These are phyloP conservation scores for Scedosporium dehoogii DNA, from an alignment of 2,329 filamentous ascomycete genomes.

Conservation along the genomic window DNA sequence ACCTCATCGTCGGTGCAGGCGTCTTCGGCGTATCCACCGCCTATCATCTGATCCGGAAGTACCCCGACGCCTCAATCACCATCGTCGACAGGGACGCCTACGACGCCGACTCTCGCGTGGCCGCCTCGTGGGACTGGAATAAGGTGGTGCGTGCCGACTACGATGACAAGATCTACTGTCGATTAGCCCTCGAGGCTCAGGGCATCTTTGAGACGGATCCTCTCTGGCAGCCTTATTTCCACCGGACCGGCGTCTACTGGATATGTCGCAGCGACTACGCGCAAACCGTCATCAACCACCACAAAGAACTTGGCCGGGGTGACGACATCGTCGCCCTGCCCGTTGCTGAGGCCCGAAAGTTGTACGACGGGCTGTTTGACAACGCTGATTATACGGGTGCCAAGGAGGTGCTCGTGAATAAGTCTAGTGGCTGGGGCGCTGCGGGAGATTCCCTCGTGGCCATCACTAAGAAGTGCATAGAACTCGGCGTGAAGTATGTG, in stretches of 20 bases:
- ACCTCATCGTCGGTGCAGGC: conserved; percentile 54
- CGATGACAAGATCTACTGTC: conserved; percentile 51
- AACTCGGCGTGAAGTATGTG: conserved; percentile 50
- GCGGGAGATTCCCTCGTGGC: conserved; percentile 47
- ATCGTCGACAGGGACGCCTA: conserved; percentile 47
- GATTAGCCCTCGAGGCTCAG: conserved; percentile 55
- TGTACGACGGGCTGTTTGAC: conserved; percentile 49
- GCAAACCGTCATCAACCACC: conserved; percentile 42
- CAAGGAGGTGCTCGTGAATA: conserved; percentile 51
- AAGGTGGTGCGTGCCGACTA: conserved; percentile 65
- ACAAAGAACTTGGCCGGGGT: conserved; percentile 31
- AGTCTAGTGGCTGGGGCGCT: conserved; percentile 53
- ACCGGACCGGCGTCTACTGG: conserved; percentile 50
- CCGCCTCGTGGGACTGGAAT: conserved; percentile 65
- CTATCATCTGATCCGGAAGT: conserved; percentile 46
- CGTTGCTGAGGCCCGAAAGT: conserved; percentile 32
- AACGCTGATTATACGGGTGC: conserved; percentile 50
- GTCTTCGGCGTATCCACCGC: conserved; percentile 58
- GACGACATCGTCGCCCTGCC: conserved; percentile 33
- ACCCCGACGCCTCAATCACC: conserved; percentile 39
- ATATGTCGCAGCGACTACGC: conserved; percentile 42
- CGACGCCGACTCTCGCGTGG: conserved; percentile 36
- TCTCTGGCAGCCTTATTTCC: conserved; percentile 45
- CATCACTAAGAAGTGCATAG: conserved; percentile 40
- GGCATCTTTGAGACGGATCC: conserved; percentile 49